phyloP scores from a whole-genome alignment of 176 grass and related monocot species.

The Carex scoparia region DNA sequence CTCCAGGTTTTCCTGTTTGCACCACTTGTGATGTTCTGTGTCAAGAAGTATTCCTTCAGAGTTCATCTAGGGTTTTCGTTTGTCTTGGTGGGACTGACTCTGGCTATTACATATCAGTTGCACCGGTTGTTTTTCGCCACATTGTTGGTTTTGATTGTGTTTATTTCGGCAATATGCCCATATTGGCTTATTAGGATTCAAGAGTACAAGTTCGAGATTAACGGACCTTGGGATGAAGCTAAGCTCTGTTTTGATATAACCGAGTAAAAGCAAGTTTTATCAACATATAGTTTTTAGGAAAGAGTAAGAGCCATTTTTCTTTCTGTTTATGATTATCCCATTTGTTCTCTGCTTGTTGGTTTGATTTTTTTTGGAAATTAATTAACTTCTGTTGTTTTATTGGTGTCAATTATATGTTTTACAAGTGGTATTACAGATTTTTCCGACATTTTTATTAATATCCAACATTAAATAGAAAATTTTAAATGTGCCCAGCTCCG shows the following conservation, averaged over 20 bases:
- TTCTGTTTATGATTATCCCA: slow-evolving; percentile 14
- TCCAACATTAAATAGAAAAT: too few species aligned
- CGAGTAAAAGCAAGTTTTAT: slow-evolving; percentile 25
- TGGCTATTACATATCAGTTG: slow-evolving; percentile 59
- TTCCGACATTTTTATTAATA: too few species aligned
- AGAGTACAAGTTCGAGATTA: slow-evolving; percentile 99
- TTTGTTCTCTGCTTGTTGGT: slow-evolving; percentile 3
- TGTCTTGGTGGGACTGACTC: slow-evolving; percentile 44
- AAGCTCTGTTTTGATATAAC: slow-evolving; percentile 98
- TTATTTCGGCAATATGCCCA: slow-evolving; percentile 71
- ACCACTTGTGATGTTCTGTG: slow-evolving; percentile 75
- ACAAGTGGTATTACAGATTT: too few species aligned
- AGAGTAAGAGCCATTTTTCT: slow-evolving; percentile 14
- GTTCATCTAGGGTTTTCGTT: slow-evolving; percentile 67
- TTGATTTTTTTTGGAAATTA: slow-evolving; percentile 4
- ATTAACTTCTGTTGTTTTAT: neutral
- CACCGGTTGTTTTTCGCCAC: slow-evolving; percentile 63
- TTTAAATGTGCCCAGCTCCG: too few species aligned
- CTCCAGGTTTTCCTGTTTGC: slow-evolving; percentile 89
- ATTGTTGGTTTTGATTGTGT: slow-evolving; percentile 55
- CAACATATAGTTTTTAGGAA: neutral
- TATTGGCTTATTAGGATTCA: slow-evolving; percentile 95
- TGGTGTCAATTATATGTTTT: neutral
- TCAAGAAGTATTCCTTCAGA: slow-evolving; percentile 80
- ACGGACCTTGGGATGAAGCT: slow-evolving; percentile 95